phyloP scores from a whole-genome alignment of 805 yeast species.

The Ogataea siamensis region DNA sequence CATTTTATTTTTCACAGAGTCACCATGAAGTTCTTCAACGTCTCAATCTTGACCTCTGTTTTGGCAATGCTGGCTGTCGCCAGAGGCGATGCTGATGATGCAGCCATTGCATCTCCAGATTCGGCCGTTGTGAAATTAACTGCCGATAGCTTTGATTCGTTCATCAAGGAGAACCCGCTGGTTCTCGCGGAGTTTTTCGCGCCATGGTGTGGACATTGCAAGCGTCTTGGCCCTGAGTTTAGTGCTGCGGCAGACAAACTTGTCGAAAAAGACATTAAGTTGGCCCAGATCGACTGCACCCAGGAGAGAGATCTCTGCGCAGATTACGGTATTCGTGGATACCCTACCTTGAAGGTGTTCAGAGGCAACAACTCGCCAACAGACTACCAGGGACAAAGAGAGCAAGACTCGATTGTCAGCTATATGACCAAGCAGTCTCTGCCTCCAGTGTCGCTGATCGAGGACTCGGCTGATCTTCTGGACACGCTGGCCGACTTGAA shows the following conservation, averaged over 20 bases:
- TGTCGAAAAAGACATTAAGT: constrained; percentile 57
- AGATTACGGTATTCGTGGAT: constrained; percentile 69
- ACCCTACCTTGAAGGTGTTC: constrained; percentile 80
- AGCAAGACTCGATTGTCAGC: constrained; percentile 69
- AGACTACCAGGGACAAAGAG: constrained; percentile 85
- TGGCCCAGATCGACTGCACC: constrained; percentile 86
- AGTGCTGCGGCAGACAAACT: constrained; percentile 67
- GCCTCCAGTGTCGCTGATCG: constrained; percentile 65
- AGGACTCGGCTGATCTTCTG: constrained; percentile 48
- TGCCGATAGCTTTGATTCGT: constrained; percentile 59
- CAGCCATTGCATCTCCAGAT: constrained; percentile 74
- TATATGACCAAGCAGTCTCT: constrained; percentile 79
- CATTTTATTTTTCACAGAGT: constrained; percentile 1
- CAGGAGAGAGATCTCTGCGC: constrained; percentile 70
- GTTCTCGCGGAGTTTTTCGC: constrained; percentile 88
- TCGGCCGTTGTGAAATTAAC: constrained; percentile 85
- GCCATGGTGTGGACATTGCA: constrained; percentile 99
- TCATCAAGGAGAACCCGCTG: constrained; percentile 68
- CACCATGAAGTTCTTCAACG: constrained; percentile 40
- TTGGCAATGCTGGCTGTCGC: constrained; percentile 37
- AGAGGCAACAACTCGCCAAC: constrained; percentile 49
- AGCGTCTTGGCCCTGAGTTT: constrained; percentile 79
- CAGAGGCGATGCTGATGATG: constrained; percentile 38
- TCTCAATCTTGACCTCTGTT: constrained; percentile 40
- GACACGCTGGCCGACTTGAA: constrained; percentile 44